Evolutionary conservation across 192 early-diverging fungal species (phyloP).

Genomic region (Mortierella alpina): DNA sequence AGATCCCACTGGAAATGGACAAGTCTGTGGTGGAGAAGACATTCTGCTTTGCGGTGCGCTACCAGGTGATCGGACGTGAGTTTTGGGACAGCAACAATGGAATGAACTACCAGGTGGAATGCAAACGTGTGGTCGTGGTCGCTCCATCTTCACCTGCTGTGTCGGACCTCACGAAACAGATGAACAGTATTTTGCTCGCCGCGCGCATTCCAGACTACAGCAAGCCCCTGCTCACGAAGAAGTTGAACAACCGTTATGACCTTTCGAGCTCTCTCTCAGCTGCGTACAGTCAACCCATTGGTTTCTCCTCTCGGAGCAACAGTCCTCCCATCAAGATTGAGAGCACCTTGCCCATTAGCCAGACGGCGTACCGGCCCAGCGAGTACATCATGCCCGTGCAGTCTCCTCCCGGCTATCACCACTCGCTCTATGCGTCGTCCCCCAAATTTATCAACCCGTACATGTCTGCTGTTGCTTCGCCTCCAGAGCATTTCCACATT

Average conservation of each 20-base stretch:
- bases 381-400: constrained; percentile 45
- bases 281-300: constrained; percentile 25
- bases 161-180: constrained; percentile 28
- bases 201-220: constrained; percentile 15
- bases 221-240: constrained; percentile 32
- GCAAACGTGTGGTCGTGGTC: constrained; percentile 34
- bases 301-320: neutral
- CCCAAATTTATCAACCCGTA: constrained; percentile 39
- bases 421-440: constrained; percentile 46
- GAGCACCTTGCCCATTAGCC: neutral
- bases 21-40: constrained; percentile 55
- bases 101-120: constrained; percentile 81
- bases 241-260: constrained; percentile 19
- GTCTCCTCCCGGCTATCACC: constrained; percentile 42
- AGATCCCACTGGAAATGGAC: constrained; percentile 63
- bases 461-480: constrained; percentile 20
- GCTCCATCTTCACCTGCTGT: constrained; percentile 2
- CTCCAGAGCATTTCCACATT: constrained; percentile 42
- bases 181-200: constrained; percentile 27
- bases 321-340: neutral
- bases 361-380: constrained; percentile 48
- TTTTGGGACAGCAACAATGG: constrained; percentile 97
- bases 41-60: constrained; percentile 73
- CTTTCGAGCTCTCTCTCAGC: constrained; percentile 24
- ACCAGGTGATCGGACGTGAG: constrained; percentile 75